These are phyloP conservation scores for Ophiognomonia clavigignenti-juglandacearum DNA, from an alignment of 2,329 filamentous ascomycete genomes.

Conservation along the genomic window DNA sequence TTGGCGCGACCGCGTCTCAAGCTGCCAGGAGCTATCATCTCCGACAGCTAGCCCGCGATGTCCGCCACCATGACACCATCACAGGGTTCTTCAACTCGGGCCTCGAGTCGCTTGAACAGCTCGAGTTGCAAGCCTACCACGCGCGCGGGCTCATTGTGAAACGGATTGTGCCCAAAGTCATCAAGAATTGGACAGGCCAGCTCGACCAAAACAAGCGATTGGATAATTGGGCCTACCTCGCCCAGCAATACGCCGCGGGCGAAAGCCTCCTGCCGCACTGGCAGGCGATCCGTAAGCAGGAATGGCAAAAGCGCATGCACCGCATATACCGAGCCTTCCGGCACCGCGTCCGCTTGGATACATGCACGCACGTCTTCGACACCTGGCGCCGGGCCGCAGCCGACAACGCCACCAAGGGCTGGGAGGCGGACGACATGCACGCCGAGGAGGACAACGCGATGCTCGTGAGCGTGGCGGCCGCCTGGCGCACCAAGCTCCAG, in stretches of 20 bases:
- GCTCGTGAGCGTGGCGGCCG: constrained; percentile 19
- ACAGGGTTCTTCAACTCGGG: constrained; percentile 15
- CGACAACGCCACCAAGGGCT: constrained; percentile 17
- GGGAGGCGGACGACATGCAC: constrained; percentile 21
- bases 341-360: constrained; percentile 20
- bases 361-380: constrained; percentile 20
- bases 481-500: constrained; percentile 19
- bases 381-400: constrained; percentile 20
- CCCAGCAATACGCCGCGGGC: constrained; percentile 5
- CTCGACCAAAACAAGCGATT: constrained; percentile 5
- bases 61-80: constrained; percentile 15
- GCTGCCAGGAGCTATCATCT: constrained; percentile 6
- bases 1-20: constrained; percentile 1
- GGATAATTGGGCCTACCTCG: constrained; percentile 8
- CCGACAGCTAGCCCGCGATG: constrained; percentile 13
- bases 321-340: constrained; percentile 20
- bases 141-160: constrained; percentile 10
- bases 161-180: constrained; percentile 6
- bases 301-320: constrained; percentile 21
- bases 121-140: constrained; percentile 9
- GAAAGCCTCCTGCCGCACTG: constrained; percentile 13
- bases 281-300: constrained; percentile 10
- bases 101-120: constrained; percentile 14
- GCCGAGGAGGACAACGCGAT: constrained; percentile 21
- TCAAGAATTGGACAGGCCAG: constrained; percentile 10